phyloP scores from a whole-genome alignment of 108 stramenopile genomes.

The Skeletonema costatum region DNA sequence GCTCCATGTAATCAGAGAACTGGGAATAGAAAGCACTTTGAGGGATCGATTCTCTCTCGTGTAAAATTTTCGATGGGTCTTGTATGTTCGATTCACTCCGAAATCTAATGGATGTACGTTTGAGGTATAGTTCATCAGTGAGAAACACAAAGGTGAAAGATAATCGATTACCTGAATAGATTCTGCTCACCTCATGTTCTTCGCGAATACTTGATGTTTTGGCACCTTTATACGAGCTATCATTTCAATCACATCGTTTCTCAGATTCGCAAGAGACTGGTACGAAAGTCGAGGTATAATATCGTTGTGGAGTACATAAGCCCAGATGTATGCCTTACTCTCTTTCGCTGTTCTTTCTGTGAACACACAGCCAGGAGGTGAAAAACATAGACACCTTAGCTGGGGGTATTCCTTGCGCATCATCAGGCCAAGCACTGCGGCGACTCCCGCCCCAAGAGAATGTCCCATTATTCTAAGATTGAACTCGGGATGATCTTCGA shows the following conservation, averaged over 20 bases:
- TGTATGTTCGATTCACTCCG: neutral
- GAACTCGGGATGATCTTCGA: conserved; percentile 58
- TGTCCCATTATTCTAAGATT: conserved; percentile 90
- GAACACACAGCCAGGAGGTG: conserved; percentile 90
- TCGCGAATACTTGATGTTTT: conserved; percentile 70
- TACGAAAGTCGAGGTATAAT: conserved; percentile 85
- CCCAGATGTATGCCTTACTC: conserved; percentile 42
- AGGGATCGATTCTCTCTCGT: conserved; percentile 16
- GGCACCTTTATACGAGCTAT: conserved; percentile 86
- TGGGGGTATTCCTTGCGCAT: conserved; percentile 69
- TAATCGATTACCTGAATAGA: conserved; percentile 5
- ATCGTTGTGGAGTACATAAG: conserved; percentile 82
- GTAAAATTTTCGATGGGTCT: conserved; percentile 15
- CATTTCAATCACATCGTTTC: conserved; percentile 83
- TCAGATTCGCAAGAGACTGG: conserved; percentile 62
- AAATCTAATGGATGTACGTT: neutral
- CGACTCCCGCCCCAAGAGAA: conserved; percentile 88
- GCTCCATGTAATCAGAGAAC: conserved; percentile 40
- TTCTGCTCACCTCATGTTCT: conserved; percentile 31
- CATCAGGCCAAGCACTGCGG: conserved; percentile 86
- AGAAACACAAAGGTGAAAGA: conserved; percentile 17
- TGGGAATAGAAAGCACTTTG: conserved; percentile 25
- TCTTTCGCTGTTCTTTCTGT: conserved; percentile 65
- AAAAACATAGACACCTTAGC: conserved; percentile 74
- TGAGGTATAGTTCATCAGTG: conserved; percentile 13